These are phyloP conservation scores for Citrus maxima DNA, from an alignment of 345 rosid genomes.

Conservation along the genomic window DNA sequence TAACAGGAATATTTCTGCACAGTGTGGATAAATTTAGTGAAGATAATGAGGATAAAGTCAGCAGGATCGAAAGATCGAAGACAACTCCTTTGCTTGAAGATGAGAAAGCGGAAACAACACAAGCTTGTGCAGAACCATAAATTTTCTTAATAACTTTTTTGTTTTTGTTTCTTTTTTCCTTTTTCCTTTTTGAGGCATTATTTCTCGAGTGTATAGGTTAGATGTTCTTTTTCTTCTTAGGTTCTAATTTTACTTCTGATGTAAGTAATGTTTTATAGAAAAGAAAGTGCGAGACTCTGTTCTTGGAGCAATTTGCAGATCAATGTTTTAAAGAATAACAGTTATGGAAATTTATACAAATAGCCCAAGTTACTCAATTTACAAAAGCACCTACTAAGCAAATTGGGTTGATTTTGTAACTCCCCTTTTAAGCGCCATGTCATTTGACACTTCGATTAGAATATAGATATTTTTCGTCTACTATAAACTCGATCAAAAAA, in stretches of 20 bases:
- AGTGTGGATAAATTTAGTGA: slow-evolving; percentile 69
- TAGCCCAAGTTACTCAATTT: no score
- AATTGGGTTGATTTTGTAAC: no score
- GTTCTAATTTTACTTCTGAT: neutral
- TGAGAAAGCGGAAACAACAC: slow-evolving; percentile 19
- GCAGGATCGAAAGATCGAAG: slow-evolving; percentile 29
- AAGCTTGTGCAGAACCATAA: slow-evolving; percentile 21
- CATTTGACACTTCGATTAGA: no score
- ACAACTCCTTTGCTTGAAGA: slow-evolving; percentile 56
- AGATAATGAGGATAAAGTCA: slow-evolving; percentile 39
- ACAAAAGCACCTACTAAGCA: no score
- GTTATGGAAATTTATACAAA: no score
- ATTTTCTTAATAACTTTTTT: neutral
- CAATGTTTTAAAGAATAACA: no score
- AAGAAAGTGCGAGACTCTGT: neutral
- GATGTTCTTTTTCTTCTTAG: neutral
- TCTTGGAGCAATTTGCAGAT: no score
- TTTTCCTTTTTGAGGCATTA: neutral
- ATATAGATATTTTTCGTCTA: no score
- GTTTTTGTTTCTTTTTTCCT: neutral
- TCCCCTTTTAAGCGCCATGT: no score
- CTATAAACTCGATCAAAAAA: no score
- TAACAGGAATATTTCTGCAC: slow-evolving; percentile 68
- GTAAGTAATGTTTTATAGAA: neutral
- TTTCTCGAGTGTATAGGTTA: neutral